These are phyloP conservation scores for Agaricus subrufescens DNA, from an alignment of 768 basidiomycete species.

Conservation along the genomic window DNA sequence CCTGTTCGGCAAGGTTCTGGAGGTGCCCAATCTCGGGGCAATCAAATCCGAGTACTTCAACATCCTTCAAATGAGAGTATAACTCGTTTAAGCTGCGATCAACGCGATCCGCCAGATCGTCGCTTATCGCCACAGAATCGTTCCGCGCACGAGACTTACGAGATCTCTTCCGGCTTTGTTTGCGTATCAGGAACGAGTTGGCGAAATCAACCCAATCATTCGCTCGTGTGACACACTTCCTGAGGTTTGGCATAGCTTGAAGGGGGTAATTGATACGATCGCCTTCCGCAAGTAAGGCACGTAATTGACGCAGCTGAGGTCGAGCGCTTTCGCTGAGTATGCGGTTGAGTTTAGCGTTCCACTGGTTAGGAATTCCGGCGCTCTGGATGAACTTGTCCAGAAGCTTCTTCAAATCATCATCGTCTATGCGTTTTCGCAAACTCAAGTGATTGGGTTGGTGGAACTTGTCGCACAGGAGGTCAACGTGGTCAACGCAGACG, in stretches of 20 bases:
- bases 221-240: conserved; percentile 75
- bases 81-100: conserved; percentile 72
- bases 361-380: conserved; percentile 67
- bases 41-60: conserved; percentile 80
- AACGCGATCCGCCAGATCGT: conserved; percentile 64
- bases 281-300: conserved; percentile 81
- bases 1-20: conserved; percentile 48
- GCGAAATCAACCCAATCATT: conserved; percentile 89
- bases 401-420: conserved; percentile 69
- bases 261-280: conserved; percentile 79
- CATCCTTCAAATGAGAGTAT: conserved; percentile 63
- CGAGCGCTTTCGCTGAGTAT: conserved; percentile 63
- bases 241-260: conserved; percentile 64
- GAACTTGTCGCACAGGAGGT: conserved; percentile 61
- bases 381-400: conserved; percentile 63
- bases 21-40: conserved; percentile 66
- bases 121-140: conserved; percentile 29
- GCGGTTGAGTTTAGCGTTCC: conserved; percentile 68
- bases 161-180: conserved; percentile 75
- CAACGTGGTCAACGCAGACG: conserved; percentile 81
- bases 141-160: conserved; percentile 57
- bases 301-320: conserved; percentile 72
- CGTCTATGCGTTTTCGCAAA: conserved; percentile 78
- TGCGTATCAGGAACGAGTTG: conserved; percentile 72
- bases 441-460: conserved; percentile 41